phyloP scores from a whole-genome alignment of 2,329 filamentous ascomycete genomes.

The Penicillium sp. region DNA sequence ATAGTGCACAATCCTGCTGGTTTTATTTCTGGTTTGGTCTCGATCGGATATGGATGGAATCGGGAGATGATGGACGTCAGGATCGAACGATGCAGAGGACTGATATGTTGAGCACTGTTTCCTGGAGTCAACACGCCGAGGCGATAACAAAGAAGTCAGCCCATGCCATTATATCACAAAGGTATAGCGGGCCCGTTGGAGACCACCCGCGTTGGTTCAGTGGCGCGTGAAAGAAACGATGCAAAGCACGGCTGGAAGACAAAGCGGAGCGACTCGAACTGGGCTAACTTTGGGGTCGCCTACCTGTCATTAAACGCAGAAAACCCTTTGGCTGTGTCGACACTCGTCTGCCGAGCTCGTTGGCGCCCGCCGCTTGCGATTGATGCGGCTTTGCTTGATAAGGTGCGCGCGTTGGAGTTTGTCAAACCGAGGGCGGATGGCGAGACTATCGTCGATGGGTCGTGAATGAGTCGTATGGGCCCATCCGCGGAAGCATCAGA shows the following conservation, averaged over 20 bases:
- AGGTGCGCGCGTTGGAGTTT: slow-evolving; percentile 6
- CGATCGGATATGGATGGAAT: background rate
- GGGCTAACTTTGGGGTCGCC: background rate
- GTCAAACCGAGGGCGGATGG: background rate
- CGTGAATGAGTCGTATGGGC: background rate
- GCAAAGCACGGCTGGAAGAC: background rate
- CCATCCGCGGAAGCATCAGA: no score
- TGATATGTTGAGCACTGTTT: slow-evolving; percentile 6
- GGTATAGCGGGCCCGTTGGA: background rate
- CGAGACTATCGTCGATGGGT: background rate
- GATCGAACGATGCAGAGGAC: background rate
- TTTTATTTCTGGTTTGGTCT: background rate
- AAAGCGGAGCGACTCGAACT: background rate
- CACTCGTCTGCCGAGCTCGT: background rate
- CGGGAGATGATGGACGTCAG: background rate
- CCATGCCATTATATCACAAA: slow-evolving; percentile 6
- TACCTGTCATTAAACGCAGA: background rate
- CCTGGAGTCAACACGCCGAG: slow-evolving; percentile 15
- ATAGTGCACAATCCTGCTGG: background rate
- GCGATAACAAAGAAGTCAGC: slow-evolving; percentile 19
- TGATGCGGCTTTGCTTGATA: background rate
- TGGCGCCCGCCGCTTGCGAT: background rate
- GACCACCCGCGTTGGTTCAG: background rate
- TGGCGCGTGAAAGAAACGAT: background rate
- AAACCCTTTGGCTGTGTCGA: background rate